These are phyloP conservation scores for Apiospora arundinis DNA, from an alignment of 2,329 filamentous ascomycete species.

Conservation along the genomic window DNA sequence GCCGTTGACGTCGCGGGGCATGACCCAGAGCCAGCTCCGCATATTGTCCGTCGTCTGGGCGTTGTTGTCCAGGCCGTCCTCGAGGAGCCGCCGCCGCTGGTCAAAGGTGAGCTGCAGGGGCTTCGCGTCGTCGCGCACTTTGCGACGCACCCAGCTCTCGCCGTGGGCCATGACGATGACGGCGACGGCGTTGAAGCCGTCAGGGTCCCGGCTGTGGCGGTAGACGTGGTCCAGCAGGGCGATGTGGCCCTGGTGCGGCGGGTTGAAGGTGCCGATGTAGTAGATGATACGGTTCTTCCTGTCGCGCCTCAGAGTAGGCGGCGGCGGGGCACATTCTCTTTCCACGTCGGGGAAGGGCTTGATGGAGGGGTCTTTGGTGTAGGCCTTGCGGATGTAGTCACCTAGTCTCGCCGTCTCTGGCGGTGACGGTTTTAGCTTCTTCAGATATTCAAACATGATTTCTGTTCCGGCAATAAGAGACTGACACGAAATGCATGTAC, in stretches of 20 bases:
- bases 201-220: constrained; percentile 23
- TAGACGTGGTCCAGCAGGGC: constrained; percentile 40
- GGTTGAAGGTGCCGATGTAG: constrained; percentile 47
- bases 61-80: constrained; percentile 6
- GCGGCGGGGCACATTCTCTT: background rate
- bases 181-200: background rate
- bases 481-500: background rate
- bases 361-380: constrained; percentile 1
- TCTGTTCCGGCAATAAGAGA: background rate
- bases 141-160: constrained; percentile 20
- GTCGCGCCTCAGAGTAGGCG: constrained; percentile 22
- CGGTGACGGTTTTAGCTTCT: background rate
- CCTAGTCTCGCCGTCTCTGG: background rate
- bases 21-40: constrained; percentile 16
- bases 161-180: constrained; percentile 18
- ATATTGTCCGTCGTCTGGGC: background rate
- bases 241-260: constrained; percentile 44
- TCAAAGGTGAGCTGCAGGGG: background rate
- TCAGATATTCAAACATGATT: background rate
- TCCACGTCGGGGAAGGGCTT: background rate
- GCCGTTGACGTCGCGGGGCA: constrained; percentile 15
- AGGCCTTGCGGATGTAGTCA: background rate
- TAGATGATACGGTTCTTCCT: constrained; percentile 37
- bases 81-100: constrained; percentile 4
- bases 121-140: background rate